Conservation (phyloP, 768 basidiomycete species). For the Termitomyces sp. region DNA sequence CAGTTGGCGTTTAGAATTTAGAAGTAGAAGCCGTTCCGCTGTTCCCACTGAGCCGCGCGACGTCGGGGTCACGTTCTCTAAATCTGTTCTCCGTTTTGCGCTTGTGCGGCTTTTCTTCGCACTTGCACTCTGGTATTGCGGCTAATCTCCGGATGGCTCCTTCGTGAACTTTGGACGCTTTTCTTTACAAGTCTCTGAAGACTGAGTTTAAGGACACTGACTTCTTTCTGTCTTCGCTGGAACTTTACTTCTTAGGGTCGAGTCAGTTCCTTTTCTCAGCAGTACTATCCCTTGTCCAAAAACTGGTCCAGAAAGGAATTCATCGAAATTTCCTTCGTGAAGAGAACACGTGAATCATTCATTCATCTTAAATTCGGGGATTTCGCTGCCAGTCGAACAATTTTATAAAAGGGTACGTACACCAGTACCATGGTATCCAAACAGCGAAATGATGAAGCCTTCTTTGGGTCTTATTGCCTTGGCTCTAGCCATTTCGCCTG, state of each 20-base stretch:
- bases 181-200: background rate
- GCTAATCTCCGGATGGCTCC: background rate
- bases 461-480: slow-evolving; percentile 20
- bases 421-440: background rate
- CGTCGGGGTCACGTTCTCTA: background rate
- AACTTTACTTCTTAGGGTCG: background rate
- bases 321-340: background rate
- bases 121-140: background rate
- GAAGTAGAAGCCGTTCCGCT: too few relatives aligned
- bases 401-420: background rate
- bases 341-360: background rate
- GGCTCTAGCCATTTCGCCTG: slow-evolving; percentile 24
- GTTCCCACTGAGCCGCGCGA: background rate
- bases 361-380: too few relatives aligned
- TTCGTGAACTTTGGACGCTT: background rate
- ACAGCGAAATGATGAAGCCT: slow-evolving; percentile 21
- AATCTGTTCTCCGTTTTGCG: background rate
- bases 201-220: background rate
- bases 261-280: background rate
- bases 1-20: too few relatives aligned
- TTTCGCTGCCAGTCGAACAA: background rate
- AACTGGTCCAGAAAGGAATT: background rate
- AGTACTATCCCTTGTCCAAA: background rate
- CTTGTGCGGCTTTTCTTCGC: background rate
- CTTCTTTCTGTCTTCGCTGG: background rate